These are phyloP conservation scores for Dendrothele bispora DNA, from an alignment of 768 basidiomycete genomes.

Conservation along the genomic window DNA sequence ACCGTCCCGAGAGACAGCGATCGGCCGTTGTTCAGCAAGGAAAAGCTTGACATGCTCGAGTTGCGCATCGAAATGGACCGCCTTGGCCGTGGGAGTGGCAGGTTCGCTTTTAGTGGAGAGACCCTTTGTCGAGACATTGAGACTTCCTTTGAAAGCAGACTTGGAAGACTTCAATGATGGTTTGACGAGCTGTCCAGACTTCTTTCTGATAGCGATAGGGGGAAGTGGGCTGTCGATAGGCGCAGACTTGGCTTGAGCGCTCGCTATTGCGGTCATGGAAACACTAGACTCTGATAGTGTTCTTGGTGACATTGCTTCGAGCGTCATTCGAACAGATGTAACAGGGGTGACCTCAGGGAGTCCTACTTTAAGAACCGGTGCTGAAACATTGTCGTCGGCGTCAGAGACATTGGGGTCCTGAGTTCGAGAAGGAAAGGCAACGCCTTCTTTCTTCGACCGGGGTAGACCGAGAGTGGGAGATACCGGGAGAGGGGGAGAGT, in stretches of 20 bases:
- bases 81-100: slow-evolving; percentile 77
- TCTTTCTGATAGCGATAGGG: slow-evolving; percentile 74
- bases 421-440: slow-evolving; percentile 11
- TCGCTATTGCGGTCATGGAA: slow-evolving; percentile 22
- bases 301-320: not conserved
- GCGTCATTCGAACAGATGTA: not conserved
- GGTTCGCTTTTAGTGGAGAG: slow-evolving; percentile 72
- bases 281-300: not conserved
- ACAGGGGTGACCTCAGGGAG: not conserved
- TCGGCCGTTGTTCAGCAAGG: slow-evolving; percentile 91
- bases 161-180: slow-evolving; percentile 81
- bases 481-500: slow-evolving; percentile 35
- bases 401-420: slow-evolving; percentile 7
- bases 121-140: slow-evolving; percentile 53
- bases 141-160: slow-evolving; percentile 46
- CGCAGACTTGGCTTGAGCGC: slow-evolving; percentile 22
- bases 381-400: not conserved
- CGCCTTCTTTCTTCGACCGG: slow-evolving; percentile 15
- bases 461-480: slow-evolving; percentile 42
- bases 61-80: slow-evolving; percentile 90
- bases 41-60: slow-evolving; percentile 95
- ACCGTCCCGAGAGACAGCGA: slow-evolving; percentile 89
- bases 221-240: slow-evolving; percentile 22
- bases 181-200: slow-evolving; percentile 91
- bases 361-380: not conserved